phyloP scores from a whole-genome alignment of 2,329 filamentous ascomycete species.

The Lachnellula cervina region DNA sequence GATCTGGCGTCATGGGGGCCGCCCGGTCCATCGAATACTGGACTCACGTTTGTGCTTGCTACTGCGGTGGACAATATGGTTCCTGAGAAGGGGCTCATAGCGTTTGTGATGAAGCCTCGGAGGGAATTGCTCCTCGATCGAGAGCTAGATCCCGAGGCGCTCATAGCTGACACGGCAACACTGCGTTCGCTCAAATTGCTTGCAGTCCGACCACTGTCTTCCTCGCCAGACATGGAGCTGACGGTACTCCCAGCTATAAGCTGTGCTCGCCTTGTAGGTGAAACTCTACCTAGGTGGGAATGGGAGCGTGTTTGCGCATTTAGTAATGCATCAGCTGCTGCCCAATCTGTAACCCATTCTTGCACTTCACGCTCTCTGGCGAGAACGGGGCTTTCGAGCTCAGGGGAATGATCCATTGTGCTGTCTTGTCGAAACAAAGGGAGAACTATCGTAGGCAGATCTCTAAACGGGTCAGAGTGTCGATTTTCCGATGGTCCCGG shows the following conservation, averaged over 20 bases:
- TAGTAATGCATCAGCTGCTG: conserved; percentile 30
- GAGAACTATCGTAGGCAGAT: conserved; percentile 16
- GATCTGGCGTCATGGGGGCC: conserved; percentile 2
- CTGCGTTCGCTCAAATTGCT: conserved; percentile 33
- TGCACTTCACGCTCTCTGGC: conserved; percentile 31
- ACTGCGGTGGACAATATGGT: conserved; percentile 14
- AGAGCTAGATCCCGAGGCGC: conserved; percentile 26
- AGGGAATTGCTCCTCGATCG: conserved; percentile 27
- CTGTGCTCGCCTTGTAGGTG: conserved; percentile 29
- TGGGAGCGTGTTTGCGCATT: conserved; percentile 26
- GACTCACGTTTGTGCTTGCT: conserved; percentile 14
- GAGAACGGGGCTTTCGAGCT: conserved; percentile 22
- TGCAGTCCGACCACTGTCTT: conserved; percentile 29
- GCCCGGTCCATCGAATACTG: conserved; percentile 17
- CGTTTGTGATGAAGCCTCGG: conserved; percentile 25
- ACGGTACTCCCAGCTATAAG: conserved; percentile 22
- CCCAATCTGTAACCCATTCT: conserved; percentile 35
- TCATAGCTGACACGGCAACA: conserved; percentile 19
- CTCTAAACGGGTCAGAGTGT: conserved; percentile 28
- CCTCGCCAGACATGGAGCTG: conserved; percentile 26
- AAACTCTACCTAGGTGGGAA: conserved; percentile 27
- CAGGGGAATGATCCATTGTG: conserved; percentile 11
- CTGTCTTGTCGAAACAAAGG: conserved; percentile 6
- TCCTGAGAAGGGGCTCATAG: conserved; percentile 25
- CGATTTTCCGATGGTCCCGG: conserved; percentile 13